Evolutionary conservation across 2,329 filamentous ascomycete genomes (phyloP), one percentile per base, ranked within the genome.

Genomic region (Ophiostoma populinum): DNA sequence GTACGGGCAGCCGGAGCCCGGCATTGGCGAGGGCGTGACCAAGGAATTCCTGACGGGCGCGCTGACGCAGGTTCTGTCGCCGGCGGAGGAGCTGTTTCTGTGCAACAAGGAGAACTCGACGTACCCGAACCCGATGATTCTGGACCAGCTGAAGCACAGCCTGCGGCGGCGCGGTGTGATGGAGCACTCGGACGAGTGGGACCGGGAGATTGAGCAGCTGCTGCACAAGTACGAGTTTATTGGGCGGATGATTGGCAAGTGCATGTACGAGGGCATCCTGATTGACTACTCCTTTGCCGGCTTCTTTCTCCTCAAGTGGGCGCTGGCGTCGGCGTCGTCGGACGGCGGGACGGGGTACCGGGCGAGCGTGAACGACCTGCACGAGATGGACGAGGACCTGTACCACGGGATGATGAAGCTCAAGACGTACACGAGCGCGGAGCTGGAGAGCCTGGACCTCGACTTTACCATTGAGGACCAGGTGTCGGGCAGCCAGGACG

Each of bases 221-320:
- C 60, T 90, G 5, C 70, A 69, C 42, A 71, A 75, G 11, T 95
- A 83, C 50, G 86, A 95, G 49, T 98, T 98, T 45, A 62, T 95
- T 0, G 90, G 90, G 1, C 78, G 90, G 4, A 71, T 98, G 19
- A 76, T 98, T 18, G 90, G 90, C 9, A 98, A 98, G 53, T 98
- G 90, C 55, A 63, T 98, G 49, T 98, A 98, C 50, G 90, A 98
- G 57, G 86, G 86, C 1, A 95, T 98, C 29, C 65, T 98, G 3
- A 76, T 95, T 31, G 86, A 98, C 54, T 76, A 94, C 40, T 74
- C 74, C 34, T 98, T 98, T 59, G 86, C 87, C 1, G 77, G 81
- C 0, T 98, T 98, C 59, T 98, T 98, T 57, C 67, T 98, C 6
- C 69, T 93, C 40, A 94, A 95, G 52, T 98, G 90, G 90, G 74